phyloP scores from a whole-genome alignment of 78 protist species.

The Parvularia atlantis region DNA sequence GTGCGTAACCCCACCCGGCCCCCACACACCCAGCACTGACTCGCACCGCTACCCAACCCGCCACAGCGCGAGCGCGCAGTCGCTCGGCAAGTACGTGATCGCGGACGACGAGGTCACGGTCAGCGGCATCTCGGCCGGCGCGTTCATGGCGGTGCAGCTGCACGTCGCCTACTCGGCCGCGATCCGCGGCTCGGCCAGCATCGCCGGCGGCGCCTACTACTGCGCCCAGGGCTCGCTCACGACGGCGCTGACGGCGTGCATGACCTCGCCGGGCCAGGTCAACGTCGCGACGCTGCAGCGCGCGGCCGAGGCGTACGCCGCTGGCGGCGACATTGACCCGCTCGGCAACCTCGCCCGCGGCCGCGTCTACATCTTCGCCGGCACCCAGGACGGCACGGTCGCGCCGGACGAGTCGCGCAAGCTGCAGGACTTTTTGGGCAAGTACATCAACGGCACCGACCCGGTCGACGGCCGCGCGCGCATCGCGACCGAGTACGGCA shows the following conservation, averaged over 20 bases:
- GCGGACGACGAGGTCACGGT: no score
- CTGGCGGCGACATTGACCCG: neutral
- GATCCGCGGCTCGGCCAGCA: slow-evolving; percentile 17
- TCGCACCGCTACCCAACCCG: no score
- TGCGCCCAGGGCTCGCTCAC: slow-evolving; percentile 13
- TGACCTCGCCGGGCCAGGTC: neutral
- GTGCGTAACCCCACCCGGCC: no score
- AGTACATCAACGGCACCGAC: neutral
- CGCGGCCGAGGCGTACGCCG: neutral
- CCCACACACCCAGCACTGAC: no score
- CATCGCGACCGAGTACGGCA: slow-evolving; percentile 3
- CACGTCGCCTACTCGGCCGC: slow-evolving; percentile 18
- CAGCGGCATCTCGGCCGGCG: no score
- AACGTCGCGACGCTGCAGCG: neutral
- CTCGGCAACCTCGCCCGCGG: neutral
- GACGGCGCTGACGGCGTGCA: slow-evolving; percentile 5
- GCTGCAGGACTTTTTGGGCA: neutral
- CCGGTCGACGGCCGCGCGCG: neutral
- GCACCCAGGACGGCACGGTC: neutral
- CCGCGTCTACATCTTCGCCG: neutral
- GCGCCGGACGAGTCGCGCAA: neutral
- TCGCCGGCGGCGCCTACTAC: slow-evolving; percentile 37
- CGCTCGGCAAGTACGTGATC: no score
- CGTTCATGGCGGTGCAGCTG: slow-evolving; percentile 24
- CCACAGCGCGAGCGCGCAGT: no score